phyloP scores from a whole-genome alignment of 345 rosid species.

The Salix purpurea region DNA sequence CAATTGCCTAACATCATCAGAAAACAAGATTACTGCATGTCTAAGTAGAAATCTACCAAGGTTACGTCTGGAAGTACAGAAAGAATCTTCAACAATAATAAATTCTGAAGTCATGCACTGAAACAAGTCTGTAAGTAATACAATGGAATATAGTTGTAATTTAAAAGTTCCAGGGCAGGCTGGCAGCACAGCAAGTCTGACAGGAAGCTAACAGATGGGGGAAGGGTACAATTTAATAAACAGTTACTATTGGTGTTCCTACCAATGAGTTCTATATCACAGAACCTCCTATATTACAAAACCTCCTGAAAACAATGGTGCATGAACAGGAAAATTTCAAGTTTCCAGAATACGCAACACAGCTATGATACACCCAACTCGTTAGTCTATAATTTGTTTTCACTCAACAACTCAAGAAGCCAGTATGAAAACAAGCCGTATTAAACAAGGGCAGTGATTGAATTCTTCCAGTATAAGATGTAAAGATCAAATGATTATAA shows the following conservation, averaged over 20 bases:
- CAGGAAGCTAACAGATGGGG: neutral
- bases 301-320: neutral
- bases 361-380: neutral
- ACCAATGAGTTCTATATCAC: neutral
- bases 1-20: slow-evolving; percentile 65
- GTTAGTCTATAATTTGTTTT: neutral
- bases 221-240: neutral
- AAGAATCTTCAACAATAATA: neutral
- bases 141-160: neutral
- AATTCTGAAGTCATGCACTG: neutral
- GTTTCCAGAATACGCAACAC: neutral
- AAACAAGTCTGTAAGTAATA: neutral
- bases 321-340: neutral
- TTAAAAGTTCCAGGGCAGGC: neutral
- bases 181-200: neutral
- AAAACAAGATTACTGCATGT: slow-evolving; percentile 8
- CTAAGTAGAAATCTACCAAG: neutral
- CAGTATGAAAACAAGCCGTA: neutral
- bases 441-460: neutral
- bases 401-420: neutral
- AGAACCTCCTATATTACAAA: neutral
- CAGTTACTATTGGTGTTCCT: neutral
- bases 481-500: neutral
- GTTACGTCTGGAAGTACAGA: neutral
- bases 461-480: neutral